These are phyloP conservation scores for Malassezia vespertilionis DNA, from an alignment of 1,284 basidiomycete species.

Conservation along the genomic window DNA sequence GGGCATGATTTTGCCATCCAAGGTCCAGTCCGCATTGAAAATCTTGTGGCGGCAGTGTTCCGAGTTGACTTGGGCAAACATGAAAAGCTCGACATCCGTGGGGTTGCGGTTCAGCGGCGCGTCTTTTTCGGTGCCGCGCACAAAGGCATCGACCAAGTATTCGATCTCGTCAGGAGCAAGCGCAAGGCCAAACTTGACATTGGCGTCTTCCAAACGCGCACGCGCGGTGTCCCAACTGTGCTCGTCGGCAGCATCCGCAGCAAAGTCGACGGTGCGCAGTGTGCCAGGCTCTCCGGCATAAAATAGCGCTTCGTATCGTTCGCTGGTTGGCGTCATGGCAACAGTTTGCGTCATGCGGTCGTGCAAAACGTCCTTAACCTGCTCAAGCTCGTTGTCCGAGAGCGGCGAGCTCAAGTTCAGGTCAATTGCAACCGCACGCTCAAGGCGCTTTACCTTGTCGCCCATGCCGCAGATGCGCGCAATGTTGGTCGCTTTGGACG, in stretches of 20 bases:
- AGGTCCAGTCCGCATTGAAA: conserved; percentile 93
- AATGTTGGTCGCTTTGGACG: conserved; percentile 94
- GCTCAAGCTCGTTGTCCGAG: conserved; percentile 20
- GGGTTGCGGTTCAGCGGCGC: conserved; percentile 39
- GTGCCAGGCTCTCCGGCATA: conserved; percentile 59
- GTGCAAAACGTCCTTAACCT: conserved; percentile 27
- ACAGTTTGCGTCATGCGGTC: conserved; percentile 92
- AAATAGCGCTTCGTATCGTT: conserved; percentile 58
- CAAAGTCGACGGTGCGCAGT: conserved; percentile 59
- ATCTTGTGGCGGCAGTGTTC: conserved; percentile 99
- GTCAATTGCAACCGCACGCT: conserved; percentile 68
- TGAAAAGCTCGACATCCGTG: conserved; percentile 96
- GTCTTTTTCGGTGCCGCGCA: conserved; percentile 49
- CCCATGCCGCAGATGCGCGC: conserved; percentile 64
- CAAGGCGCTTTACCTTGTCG: conserved; percentile 63
- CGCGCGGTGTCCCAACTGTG: conserved; percentile 29
- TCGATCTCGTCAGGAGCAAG: conserved; percentile 80
- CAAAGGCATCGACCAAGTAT: conserved; percentile 82
- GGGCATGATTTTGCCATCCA: conserved; percentile 62
- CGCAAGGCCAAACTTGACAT: conserved; percentile 76
- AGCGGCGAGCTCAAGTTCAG: conserved; percentile 52
- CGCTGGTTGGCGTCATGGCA: conserved; percentile 50
- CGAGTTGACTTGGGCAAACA: conserved; percentile 99
- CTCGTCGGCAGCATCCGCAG: conserved; percentile 15
- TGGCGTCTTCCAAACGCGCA: conserved; percentile 59